Evolutionary conservation across 176 grass and related monocot genomes (phyloP), one percentile per base, ranked within the genome.

Genomic region (Carex pumila): DNA sequence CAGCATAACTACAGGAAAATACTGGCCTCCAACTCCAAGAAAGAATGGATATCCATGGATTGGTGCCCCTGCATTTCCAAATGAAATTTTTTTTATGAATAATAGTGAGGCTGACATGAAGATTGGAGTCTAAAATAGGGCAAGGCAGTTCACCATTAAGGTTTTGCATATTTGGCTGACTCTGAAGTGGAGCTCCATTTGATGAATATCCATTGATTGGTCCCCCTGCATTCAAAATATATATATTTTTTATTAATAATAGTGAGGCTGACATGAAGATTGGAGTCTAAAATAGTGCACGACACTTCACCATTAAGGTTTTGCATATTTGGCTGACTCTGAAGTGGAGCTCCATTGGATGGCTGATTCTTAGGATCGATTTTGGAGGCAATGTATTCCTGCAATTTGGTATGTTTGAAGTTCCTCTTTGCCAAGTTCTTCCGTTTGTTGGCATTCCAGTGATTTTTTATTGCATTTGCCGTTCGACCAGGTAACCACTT

Each of bases 391-490:
- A 85, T 85, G 52, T 85, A 85, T 6, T 72, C 31, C 67, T 85
- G 83, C 66, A 85, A 74, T 25, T 37, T 32, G 25, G 30, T 72
- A 6, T 60, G 64, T 56, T 47, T 55, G 6, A 53, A 58, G 64
- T 61, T 56, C 52, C 18, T 65, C 50, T 63, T 62, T n/a, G 84
- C 37, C 30, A 79, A 17, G 61, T 80, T 65, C 55, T 78, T 79
- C 19, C 84, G 60, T 60, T 80, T 86, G 72, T 41, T 85, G 7
- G 70, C 63, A 43, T 86, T 86, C 84, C 84, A 86, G 29, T 86
- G 84, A 53, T 86, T 86, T 64, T 86, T 86, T 45, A 86, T 80
- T 8, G 84, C 71, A 54, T 86, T 86, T 65, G 47, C 84, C 1
- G 72, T 80, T 69, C 61, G 56, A 12, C 84, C 84, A 47, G 71